A percentile compares a stretch with the other conserved stretches of the same genome.
phyloP scores from a whole-genome alignment of 129 eudicot species.

The Kitagawia praeruptora region DNA sequence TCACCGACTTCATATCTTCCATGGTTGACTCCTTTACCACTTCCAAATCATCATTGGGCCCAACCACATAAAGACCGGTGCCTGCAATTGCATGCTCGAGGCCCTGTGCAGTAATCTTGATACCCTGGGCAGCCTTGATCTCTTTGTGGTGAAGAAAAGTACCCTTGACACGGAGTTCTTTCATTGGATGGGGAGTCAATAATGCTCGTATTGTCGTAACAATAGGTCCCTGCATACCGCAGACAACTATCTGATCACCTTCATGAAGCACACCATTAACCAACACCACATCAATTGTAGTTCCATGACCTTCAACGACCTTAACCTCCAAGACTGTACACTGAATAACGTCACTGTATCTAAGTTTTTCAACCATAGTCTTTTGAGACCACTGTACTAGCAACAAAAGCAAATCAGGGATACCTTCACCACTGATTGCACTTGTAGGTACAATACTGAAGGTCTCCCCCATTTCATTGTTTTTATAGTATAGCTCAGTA shows the following conservation, averaged over 20 bases:
- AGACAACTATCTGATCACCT: slow-evolving; percentile 95
- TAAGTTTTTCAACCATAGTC: slow-evolving; percentile 84
- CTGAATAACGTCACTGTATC: slow-evolving; percentile 65
- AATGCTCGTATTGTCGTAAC: slow-evolving; percentile 73
- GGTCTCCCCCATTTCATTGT: slow-evolving; percentile 92
- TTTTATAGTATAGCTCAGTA: slow-evolving; percentile 80
- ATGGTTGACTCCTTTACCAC: slow-evolving; percentile 56
- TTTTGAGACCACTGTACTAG: slow-evolving; percentile 91
- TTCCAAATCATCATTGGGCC: slow-evolving; percentile 76
- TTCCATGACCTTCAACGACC: slow-evolving; percentile 96
- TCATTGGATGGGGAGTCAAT: slow-evolving; percentile 97
- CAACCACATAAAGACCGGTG: slow-evolving; percentile 75
- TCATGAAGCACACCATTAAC: slow-evolving; percentile 96
- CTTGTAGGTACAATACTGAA: slow-evolving; percentile 90
- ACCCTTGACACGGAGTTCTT: slow-evolving; percentile 97
- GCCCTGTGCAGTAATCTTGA: slow-evolving; percentile 94
- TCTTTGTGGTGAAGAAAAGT: slow-evolving; percentile 76
- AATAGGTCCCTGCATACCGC: slow-evolving; percentile 97
- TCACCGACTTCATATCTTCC: slow-evolving; percentile 82
- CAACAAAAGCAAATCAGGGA: slow-evolving; percentile 72
- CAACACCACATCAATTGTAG: slow-evolving; percentile 89
- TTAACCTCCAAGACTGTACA: slow-evolving; percentile 99
- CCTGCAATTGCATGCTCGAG: slow-evolving; percentile 98
- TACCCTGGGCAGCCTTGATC: slow-evolving; percentile 99
- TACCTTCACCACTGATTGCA: slow-evolving; percentile 97